Conservation (phyloP, 2,329 filamentous ascomycete genomes). For the Cladosporium colombiae region DNA sequence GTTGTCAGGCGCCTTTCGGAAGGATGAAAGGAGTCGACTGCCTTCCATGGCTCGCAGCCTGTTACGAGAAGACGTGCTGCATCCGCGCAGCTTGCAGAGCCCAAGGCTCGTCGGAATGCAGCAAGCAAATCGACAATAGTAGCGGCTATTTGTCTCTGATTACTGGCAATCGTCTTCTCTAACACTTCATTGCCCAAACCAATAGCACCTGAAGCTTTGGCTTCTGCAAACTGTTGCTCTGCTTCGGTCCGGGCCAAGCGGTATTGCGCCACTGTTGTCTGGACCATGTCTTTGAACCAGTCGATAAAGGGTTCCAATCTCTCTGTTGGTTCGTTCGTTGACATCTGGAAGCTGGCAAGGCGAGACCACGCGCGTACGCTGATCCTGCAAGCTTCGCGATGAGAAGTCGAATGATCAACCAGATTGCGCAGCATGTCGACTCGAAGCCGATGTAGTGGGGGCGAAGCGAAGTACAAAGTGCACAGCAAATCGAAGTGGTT, state of each 20-base stretch:
- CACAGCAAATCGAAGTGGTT: conserved; percentile 64
- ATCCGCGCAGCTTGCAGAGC: conserved; percentile 33
- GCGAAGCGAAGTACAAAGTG: conserved; percentile 60
- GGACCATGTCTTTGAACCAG: conserved; percentile 58
- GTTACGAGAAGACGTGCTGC: conserved; percentile 35
- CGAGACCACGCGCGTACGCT: conserved; percentile 61
- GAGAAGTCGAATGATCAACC: conserved; percentile 58
- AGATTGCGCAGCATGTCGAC: conserved; percentile 55
- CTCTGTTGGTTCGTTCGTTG: conserved; percentile 50
- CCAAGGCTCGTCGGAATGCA: conserved; percentile 52
- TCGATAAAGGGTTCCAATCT: conserved; percentile 51
- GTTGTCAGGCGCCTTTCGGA: conserved; percentile 41
- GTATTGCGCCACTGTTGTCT: conserved; percentile 57
- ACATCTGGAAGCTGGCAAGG: conserved; percentile 58
- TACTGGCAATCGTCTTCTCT: conserved; percentile 55
- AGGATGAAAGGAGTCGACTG: conserved; percentile 56
- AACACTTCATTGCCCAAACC: conserved; percentile 50
- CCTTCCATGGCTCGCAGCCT: conserved; percentile 42
- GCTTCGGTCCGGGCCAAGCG: conserved; percentile 58
- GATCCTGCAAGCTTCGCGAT: conserved; percentile 60
- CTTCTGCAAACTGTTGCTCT: conserved; percentile 52
- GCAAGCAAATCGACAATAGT: conserved; percentile 55
- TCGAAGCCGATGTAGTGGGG: conserved; percentile 54
- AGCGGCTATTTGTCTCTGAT: conserved; percentile 59
- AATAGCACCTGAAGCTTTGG: conserved; percentile 38